Evolutionary conservation across 176 grass and related monocot species (phyloP), one percentile per base, ranked within the genome.

Genomic region (Oryza meridionalis): DNA sequence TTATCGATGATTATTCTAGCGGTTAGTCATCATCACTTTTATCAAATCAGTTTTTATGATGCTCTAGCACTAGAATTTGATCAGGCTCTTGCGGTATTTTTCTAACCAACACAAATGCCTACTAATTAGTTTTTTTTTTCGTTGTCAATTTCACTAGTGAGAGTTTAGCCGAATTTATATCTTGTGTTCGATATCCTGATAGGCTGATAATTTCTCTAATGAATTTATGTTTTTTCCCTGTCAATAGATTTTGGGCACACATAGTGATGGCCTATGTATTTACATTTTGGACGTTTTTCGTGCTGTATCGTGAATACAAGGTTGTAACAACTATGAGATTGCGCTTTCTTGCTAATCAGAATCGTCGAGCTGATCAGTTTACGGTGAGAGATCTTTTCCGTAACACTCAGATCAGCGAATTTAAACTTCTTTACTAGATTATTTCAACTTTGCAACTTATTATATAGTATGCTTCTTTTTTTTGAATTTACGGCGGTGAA

Each of bases 271-370:
- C 83, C 55, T 98, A 95, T 69, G 80, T 88, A 32, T 94, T 95
- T 82, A 88, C 96, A 29, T 88, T 98, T 84, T 98, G 96, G 96
- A 94, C 87, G 32, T 95, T 84, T 71, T 95, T 81, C 38, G 70
- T 90, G 45, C 73, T 98, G 47, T 98, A 87, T 86, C 92, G 70
- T 32, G 96, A 98, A 83, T 98, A 98, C 79, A 92, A 95, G 86
- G 81, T 88, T 79, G 75, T 98, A 79, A 81, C 91, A 62, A 88
- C 93, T 19, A 95, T 92, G 93, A 93, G 96, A 87, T 87, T 98
- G 91, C 90, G 87, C 46, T 98, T 98, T 74, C 81, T 98, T 79
- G 93, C 96, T 84, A 90, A 83, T 76, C 93, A 93, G 88, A 89
- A 88, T 38, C 91, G 96, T 19, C 82, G 96, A 72, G 77, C 93